These are phyloP conservation scores for Podospora pseudoanserina DNA, from an alignment of 495 filamentous ascomycete species.

Conservation along the genomic window DNA sequence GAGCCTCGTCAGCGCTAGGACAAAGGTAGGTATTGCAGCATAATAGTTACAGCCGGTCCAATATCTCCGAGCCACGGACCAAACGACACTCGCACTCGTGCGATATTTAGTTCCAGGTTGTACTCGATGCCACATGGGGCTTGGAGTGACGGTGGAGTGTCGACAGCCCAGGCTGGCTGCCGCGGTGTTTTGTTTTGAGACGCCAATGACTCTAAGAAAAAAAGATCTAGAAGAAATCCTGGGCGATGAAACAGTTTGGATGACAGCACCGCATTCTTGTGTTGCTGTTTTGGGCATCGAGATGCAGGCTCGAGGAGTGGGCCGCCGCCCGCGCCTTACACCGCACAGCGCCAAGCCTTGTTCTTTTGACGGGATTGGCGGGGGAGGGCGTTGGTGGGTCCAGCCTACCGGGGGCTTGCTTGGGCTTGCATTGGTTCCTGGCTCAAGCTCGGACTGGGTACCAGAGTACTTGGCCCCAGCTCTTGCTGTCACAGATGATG, in stretches of 20 bases:
- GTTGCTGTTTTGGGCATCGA: neutral
- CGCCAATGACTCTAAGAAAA: neutral
- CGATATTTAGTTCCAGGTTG: neutral
- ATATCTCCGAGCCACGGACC: neutral
- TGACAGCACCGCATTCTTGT: neutral
- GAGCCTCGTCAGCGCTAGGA: neutral
- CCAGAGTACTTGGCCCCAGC: neutral
- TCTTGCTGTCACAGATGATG: neutral
- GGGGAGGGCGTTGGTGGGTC: neutral
- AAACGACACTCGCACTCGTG: neutral
- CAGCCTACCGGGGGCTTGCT: neutral
- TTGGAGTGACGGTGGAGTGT: neutral
- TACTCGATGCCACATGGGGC: neutral
- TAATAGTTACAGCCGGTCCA: neutral
- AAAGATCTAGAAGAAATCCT: neutral
- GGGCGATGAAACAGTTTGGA: neutral
- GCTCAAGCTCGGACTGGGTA: neutral
- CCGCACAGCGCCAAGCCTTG: neutral
- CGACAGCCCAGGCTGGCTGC: neutral
- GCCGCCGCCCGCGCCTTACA: neutral
- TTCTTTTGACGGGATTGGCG: neutral
- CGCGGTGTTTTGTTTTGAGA: neutral
- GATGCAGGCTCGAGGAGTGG: neutral
- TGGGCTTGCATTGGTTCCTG: neutral
- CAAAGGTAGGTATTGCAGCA: neutral